phyloP scores from a whole-genome alignment of 176 grass and related monocot species.

The Avena sativa region DNA sequence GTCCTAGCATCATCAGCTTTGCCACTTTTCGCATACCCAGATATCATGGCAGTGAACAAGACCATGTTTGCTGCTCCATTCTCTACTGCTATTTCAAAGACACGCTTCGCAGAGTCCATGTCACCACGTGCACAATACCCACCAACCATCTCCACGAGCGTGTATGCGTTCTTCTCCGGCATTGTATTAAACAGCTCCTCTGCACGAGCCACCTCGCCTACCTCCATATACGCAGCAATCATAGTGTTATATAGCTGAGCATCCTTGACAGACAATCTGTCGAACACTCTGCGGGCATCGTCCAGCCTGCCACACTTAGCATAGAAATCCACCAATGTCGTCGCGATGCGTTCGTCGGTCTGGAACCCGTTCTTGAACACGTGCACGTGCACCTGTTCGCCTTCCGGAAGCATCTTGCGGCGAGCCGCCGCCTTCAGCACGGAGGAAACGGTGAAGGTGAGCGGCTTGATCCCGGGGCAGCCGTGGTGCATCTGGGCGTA shows the following conservation, averaged over 20 bases:
- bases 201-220: conserved; percentile 35
- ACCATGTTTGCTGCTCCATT: conserved; percentile 40
- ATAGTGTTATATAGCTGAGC: conserved; percentile 55
- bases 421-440: conserved; percentile 41
- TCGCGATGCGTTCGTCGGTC: conserved; percentile 45
- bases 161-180: conserved; percentile 42
- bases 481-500: conserved; percentile 44
- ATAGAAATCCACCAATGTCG: conserved; percentile 46
- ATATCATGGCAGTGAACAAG: conserved; percentile 51
- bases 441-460: conserved; percentile 52
- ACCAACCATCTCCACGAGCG: conserved; percentile 38
- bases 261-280: conserved; percentile 37
- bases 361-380: conserved; percentile 49
- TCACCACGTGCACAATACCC: conserved; percentile 32
- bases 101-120: conserved; percentile 37
- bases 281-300: conserved; percentile 41
- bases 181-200: conserved; percentile 39
- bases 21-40: conserved; percentile 42
- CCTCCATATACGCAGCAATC: conserved; percentile 32
- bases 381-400: conserved; percentile 45
- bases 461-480: conserved; percentile 32
- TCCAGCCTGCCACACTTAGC: conserved; percentile 39
- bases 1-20: conserved; percentile 38
- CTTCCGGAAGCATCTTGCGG: conserved; percentile 38
- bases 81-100: conserved; percentile 28